A percentile compares a stretch with the other conserved stretches of the same genome.
phyloP scores from a whole-genome alignment of 805 yeast genomes.

The Saccharomycopsis fermentans region DNA sequence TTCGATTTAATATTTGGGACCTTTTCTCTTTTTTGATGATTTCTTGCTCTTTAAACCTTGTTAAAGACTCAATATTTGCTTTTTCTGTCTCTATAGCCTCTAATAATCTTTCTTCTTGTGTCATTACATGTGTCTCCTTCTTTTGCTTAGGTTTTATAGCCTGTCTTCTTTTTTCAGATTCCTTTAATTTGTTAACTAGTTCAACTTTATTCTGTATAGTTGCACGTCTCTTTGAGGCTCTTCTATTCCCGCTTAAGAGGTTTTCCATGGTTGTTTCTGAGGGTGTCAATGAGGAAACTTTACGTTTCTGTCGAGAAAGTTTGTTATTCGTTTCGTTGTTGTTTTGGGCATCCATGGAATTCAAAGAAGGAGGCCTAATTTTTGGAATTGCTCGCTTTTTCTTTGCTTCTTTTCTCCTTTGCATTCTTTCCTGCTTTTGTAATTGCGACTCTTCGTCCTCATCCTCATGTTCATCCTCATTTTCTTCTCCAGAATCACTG shows the following conservation, averaged over 20 bases:
- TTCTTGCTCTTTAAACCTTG: constrained; percentile 77
- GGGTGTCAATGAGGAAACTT: constrained; percentile 26
- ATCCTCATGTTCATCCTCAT: constrained; percentile 31
- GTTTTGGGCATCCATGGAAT: too few relatives aligned
- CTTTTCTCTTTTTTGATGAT: constrained; percentile 68
- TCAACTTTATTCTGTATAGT: constrained; percentile 73
- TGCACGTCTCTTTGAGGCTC: constrained; percentile 68
- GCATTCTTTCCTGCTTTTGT: constrained; percentile 23
- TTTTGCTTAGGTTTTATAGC: constrained; percentile 27
- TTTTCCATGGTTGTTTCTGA: constrained; percentile 32
- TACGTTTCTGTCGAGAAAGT: constrained; percentile 13
- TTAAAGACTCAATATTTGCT: constrained; percentile 61
- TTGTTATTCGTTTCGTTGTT: constrained; percentile 2
- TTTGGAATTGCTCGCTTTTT: constrained; percentile 28
- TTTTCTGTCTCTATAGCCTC: constrained; percentile 84
- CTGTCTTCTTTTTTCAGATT: constrained; percentile 52
- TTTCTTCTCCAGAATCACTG: constrained; percentile 14
- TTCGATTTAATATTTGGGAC: constrained; percentile 58
- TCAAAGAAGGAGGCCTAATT: constrained; percentile 16
- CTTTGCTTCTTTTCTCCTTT: constrained; percentile 24
- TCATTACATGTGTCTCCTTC: constrained; percentile 28
- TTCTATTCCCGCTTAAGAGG: constrained; percentile 41
- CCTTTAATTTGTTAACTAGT: constrained; percentile 63
- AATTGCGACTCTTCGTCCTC: constrained; percentile 34
- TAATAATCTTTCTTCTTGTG: constrained; percentile 63